A percentile compares a stretch with the other conserved stretches of the same genome.
These are phyloP conservation scores for Alternaria consortialis DNA, from an alignment of 2,329 filamentous ascomycete species.

Conservation along the genomic window DNA sequence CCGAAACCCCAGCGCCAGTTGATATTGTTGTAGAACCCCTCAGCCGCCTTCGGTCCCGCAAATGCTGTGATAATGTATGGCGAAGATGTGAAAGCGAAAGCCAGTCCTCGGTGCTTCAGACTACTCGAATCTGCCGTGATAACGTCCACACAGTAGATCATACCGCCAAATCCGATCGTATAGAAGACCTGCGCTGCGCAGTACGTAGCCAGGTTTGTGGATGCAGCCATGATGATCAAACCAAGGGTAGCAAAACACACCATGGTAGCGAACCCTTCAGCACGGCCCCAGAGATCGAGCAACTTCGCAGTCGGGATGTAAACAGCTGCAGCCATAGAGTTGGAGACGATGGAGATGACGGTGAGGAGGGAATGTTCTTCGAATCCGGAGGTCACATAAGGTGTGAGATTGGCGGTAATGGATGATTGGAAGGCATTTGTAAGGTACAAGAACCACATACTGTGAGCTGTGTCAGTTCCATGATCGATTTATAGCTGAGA, in stretches of 20 bases:
- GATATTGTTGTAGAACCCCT: slow-evolving; percentile 54
- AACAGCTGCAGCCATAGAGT: slow-evolving; percentile 42
- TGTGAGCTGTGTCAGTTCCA: neutral
- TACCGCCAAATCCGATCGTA: slow-evolving; percentile 67
- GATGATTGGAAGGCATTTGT: slow-evolving; percentile 55
- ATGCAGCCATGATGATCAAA: slow-evolving; percentile 73
- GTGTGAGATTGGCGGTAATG: slow-evolving; percentile 45
- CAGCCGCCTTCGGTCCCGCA: slow-evolving; percentile 24
- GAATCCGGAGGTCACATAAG: slow-evolving; percentile 45
- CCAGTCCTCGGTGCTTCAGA: slow-evolving; percentile 62
- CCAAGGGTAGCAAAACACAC: slow-evolving; percentile 38
- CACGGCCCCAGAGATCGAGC: slow-evolving; percentile 52
- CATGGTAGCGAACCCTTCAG: slow-evolving; percentile 48
- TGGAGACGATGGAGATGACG: slow-evolving; percentile 37
- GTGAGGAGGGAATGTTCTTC: slow-evolving; percentile 38
- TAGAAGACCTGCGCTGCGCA: slow-evolving; percentile 36
- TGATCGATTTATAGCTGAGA: neutral
- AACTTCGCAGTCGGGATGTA: slow-evolving; percentile 52
- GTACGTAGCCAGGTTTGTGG: slow-evolving; percentile 58
- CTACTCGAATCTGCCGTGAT: slow-evolving; percentile 63
- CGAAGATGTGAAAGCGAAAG: slow-evolving; percentile 59
- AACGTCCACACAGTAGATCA: slow-evolving; percentile 69
- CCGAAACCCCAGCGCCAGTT: slow-evolving; percentile 74
- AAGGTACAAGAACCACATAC: slow-evolving; percentile 50
- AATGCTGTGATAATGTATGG: slow-evolving; percentile 34